phyloP scores from a whole-genome alignment of 2,329 filamentous ascomycete species.

The Talaromyces sp. region DNA sequence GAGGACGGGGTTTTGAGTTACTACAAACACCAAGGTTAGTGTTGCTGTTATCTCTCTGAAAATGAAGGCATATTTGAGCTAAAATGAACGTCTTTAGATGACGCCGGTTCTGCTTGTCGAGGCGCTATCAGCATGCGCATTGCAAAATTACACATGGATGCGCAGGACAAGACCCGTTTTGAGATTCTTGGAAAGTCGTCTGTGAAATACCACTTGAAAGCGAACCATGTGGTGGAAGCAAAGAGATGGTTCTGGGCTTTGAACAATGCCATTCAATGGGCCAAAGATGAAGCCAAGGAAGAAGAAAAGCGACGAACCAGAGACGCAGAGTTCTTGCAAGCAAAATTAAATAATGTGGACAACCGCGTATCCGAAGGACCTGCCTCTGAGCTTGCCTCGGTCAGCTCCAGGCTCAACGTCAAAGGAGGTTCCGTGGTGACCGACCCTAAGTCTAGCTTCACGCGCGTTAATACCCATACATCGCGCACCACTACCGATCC shows the following conservation, averaged over 20 bases:
- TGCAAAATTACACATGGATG: slow-evolving; percentile 88
- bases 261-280: slow-evolving; percentile 98
- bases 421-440: slow-evolving; percentile 37
- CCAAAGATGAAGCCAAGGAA: slow-evolving; percentile 92
- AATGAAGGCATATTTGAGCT: not conserved
- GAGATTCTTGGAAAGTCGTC: slow-evolving; percentile 98
- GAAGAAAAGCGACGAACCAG: slow-evolving; percentile 74
- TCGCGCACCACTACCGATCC: slow-evolving; percentile 49
- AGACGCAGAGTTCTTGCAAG: slow-evolving; percentile 73
- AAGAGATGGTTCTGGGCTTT: slow-evolving; percentile 99
- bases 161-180: slow-evolving; percentile 95
- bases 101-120: slow-evolving; percentile 90
- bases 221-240: slow-evolving; percentile 95
- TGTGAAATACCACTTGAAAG: slow-evolving; percentile 96
- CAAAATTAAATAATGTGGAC: slow-evolving; percentile 69
- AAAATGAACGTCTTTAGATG: slow-evolving; percentile 55
- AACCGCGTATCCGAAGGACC: slow-evolving; percentile 46
- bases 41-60: not conserved
- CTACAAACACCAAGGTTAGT: slow-evolving; percentile 83
- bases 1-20: slow-evolving; percentile 97
- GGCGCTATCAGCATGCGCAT: slow-evolving; percentile 99
- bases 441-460: slow-evolving; percentile 38
- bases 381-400: slow-evolving; percentile 21
- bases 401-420: slow-evolving; percentile 33
- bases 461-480: slow-evolving; percentile 49